Base-by-base conservation (phyloP, 106 monocot species). In the Dioscorea dumetorum region DNA sequence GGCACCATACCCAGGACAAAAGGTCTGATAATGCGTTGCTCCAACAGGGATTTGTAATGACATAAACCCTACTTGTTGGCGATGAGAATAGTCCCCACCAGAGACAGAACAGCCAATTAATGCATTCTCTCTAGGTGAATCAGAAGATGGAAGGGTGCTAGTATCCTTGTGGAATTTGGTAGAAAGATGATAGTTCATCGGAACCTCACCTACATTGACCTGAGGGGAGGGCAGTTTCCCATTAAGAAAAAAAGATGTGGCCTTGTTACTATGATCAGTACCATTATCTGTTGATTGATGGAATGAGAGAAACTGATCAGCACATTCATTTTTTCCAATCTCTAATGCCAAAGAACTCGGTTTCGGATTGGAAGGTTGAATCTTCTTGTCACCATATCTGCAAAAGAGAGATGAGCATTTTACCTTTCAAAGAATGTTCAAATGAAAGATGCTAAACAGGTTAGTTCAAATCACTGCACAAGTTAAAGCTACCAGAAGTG, bases 341-440 rank as follows among this genome's bases (percentile, higher is more conserved):
- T 57, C 69, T 77, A 67, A 28, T 28, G 53, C 61, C 17, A 81
- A 64, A 62, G 80, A 86, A 59, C 31, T 50, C 16, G 60, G 32
- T 56, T 57, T 80, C 51, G 66, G 63, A 50, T 13, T 60, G 54
- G 72, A 64, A 41, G 67, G 22, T 50, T 65, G 69, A 59, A 65
- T 62, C 49, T 48, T 67, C 33, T 74, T 78, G 33, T 80, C 63
- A 59, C 60, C 79, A 78, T 91, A 91, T 72, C 91, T 91, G 67
- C 28, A 62, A 56, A 57, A 57, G 68, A 28, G 28, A 28, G 28
- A 28, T 28, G 28, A 28, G 28, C 3, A 28, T 28, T 28, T 28
- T 28, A 28, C 28, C 3, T 28, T 1, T 41, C 41, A 41, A 28
- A 28, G 41, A 8, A 41, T 10, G 49, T 22, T 64, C 64, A 22